These are phyloP conservation scores for Diutina sp. DNA, from an alignment of 1,139 yeast species.

Conservation along the genomic window DNA sequence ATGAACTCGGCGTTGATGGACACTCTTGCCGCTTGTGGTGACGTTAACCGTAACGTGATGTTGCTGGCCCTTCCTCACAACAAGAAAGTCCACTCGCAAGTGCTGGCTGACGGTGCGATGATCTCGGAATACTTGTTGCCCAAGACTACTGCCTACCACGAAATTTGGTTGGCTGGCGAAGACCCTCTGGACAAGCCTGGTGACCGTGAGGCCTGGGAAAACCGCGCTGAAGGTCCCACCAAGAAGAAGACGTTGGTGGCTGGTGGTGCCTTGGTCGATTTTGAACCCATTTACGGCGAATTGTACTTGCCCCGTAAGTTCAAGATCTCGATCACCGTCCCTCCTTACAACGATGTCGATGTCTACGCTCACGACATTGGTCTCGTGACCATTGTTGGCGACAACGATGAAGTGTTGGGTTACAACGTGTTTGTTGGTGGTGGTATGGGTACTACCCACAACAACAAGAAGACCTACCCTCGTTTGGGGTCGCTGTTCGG, in stretches of 20 bases:
- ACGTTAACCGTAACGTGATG: constrained; percentile 93
- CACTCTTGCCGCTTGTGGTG: constrained; percentile 97
- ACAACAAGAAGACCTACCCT: constrained; percentile 93
- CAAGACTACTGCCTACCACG: constrained; percentile 89
- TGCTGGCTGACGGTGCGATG: constrained; percentile 45
- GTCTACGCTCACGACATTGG: constrained; percentile 95
- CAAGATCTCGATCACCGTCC: constrained; percentile 89
- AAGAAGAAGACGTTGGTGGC: constrained; percentile 75
- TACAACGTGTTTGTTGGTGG: constrained; percentile 91
- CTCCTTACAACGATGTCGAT: constrained; percentile 95
- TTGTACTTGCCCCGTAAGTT: constrained; percentile 91
- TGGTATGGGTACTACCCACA: constrained; percentile 98
- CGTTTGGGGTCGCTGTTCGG: constrained; percentile 87
- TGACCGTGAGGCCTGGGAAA: constrained; percentile 60
- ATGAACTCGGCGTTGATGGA: constrained; percentile 87
- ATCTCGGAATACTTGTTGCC: constrained; percentile 83
- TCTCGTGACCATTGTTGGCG: constrained; percentile 74
- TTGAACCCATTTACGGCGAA: constrained; percentile 81
- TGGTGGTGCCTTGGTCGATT: constrained; percentile 74
- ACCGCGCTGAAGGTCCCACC: constrained; percentile 66
- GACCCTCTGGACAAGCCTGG: constrained; percentile 61
- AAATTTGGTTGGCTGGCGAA: constrained; percentile 88
- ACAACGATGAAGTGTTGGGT: constrained; percentile 47
- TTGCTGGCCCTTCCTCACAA: constrained; percentile 79
- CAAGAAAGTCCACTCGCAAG: constrained; percentile 69